These are phyloP conservation scores for Leucocoprinus leucothites DNA, from an alignment of 768 basidiomycete species.

Conservation along the genomic window DNA sequence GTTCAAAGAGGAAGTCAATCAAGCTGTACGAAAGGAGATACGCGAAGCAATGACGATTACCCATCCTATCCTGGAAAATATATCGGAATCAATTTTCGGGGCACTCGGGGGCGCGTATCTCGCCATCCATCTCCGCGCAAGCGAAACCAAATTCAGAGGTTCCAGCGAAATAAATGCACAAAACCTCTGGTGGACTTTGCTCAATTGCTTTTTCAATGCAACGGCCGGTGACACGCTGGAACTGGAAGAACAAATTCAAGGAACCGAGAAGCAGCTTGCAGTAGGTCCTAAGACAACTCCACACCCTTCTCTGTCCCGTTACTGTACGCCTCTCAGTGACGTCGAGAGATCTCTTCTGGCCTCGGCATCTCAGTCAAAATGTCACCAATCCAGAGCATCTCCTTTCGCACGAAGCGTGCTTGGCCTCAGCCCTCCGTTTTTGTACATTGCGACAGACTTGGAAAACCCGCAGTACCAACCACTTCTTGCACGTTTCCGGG, in stretches of 20 bases:
- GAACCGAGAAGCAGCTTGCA: not conserved
- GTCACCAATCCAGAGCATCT: slow-evolving; percentile 12
- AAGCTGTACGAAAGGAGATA: slow-evolving; percentile 40
- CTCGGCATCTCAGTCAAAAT: not conserved
- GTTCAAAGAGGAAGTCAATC: slow-evolving; percentile 38
- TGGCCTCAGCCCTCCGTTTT: slow-evolving; percentile 15
- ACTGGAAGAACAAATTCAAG: slow-evolving; percentile 15
- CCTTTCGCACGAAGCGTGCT: not conserved
- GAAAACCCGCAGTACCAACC: slow-evolving; percentile 21
- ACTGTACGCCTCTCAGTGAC: not conserved
- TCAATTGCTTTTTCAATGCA: slow-evolving; percentile 45
- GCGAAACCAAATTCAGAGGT: slow-evolving; percentile 59
- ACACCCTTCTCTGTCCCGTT: not conserved
- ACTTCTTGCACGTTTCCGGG: slow-evolving; percentile 19
- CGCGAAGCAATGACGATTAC: slow-evolving; percentile 56
- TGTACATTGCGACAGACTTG: slow-evolving; percentile 25
- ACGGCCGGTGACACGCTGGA: slow-evolving; percentile 28
- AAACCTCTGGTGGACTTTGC: slow-evolving; percentile 54
- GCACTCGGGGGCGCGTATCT: slow-evolving; percentile 48
- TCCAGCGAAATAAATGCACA: slow-evolving; percentile 40
- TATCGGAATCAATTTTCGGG: slow-evolving; percentile 41
- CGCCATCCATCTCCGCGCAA: slow-evolving; percentile 65
- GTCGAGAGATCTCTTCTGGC: not conserved
- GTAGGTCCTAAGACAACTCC: not conserved
- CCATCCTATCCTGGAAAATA: slow-evolving; percentile 42